Percentiles rank a stretch among this genome's conserved stretches.
phyloP scores from a whole-genome alignment of 371 early-diverging fungal species.

The Apophysomyces elegans region DNA sequence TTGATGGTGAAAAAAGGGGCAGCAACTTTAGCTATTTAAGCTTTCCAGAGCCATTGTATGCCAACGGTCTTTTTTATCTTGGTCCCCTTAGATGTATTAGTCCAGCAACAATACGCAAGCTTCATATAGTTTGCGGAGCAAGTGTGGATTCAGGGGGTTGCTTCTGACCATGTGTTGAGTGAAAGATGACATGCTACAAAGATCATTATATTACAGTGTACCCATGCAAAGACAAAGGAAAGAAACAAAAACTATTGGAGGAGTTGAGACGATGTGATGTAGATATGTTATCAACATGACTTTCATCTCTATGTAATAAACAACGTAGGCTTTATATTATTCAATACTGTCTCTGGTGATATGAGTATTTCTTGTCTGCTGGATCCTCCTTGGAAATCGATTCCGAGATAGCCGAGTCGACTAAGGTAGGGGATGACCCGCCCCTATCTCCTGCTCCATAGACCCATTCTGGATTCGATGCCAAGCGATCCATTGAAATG shows the following conservation, averaged over 20 bases:
- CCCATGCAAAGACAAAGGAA: neutral
- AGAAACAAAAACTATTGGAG: neutral
- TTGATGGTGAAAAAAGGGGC: too few species aligned
- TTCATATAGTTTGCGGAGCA: too few species aligned
- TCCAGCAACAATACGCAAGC: too few species aligned
- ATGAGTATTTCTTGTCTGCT: conserved; percentile 5
- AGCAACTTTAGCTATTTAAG: too few species aligned
- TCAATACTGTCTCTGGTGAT: conserved; percentile 9
- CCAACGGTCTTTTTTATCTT: too few species aligned
- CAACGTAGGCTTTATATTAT: neutral
- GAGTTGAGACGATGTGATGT: neutral
- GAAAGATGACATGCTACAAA: too few species aligned
- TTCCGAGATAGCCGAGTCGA: conserved; percentile 11
- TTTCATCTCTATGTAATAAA: neutral
- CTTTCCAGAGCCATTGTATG: too few species aligned
- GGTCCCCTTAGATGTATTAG: too few species aligned
- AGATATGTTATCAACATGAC: neutral
- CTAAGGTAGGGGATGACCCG: conserved; percentile 12
- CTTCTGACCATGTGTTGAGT: too few species aligned
- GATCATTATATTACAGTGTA: too few species aligned
- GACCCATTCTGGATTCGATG: conserved; percentile 13
- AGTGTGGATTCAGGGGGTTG: too few species aligned
- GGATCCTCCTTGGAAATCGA: conserved; percentile 10
- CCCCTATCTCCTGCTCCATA: conserved; percentile 10
- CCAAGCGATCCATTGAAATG: conserved; percentile 6